Percentiles rank a stretch among this genome's conserved stretches.
These are phyloP conservation scores for Onygena corvina DNA, from an alignment of 2,329 filamentous ascomycete genomes.

Conservation along the genomic window DNA sequence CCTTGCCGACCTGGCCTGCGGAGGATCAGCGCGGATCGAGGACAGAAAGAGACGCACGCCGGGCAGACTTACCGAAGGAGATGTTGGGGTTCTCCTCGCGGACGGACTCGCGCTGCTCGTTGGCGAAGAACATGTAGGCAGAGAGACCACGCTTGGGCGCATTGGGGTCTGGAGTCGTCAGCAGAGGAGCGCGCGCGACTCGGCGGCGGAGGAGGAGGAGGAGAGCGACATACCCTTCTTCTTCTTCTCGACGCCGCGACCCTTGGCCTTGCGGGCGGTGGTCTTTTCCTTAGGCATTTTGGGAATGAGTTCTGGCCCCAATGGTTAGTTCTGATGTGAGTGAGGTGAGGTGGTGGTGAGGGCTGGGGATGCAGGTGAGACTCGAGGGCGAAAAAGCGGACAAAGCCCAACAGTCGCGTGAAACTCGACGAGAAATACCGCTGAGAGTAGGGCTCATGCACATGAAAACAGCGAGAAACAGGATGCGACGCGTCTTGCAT, in stretches of 20 bases:
- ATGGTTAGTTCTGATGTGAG: background rate
- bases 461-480: background rate
- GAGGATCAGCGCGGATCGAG: background rate
- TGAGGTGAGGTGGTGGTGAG: background rate
- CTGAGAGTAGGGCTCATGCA: background rate
- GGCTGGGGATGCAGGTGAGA: background rate
- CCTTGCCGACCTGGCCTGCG: constrained; percentile 86
- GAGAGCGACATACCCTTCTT: constrained; percentile 52
- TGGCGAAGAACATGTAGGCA: constrained; percentile 99
- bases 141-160: constrained; percentile 98
- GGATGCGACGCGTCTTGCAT: background rate
- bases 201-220: constrained; percentile 10
- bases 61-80: constrained; percentile 62
- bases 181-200: background rate
- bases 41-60: background rate
- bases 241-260: constrained; percentile 50
- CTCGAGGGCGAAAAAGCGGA: background rate
- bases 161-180: constrained; percentile 61
- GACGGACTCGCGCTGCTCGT: constrained; percentile 96
- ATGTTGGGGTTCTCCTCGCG: constrained; percentile 97
- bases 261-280: constrained; percentile 49
- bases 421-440: background rate
- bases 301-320: constrained; percentile 8
- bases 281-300: constrained; percentile 59
- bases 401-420: background rate